phyloP scores from a whole-genome alignment of 2,329 filamentous ascomycete species.

The Chrysosporium queenslandicum region DNA sequence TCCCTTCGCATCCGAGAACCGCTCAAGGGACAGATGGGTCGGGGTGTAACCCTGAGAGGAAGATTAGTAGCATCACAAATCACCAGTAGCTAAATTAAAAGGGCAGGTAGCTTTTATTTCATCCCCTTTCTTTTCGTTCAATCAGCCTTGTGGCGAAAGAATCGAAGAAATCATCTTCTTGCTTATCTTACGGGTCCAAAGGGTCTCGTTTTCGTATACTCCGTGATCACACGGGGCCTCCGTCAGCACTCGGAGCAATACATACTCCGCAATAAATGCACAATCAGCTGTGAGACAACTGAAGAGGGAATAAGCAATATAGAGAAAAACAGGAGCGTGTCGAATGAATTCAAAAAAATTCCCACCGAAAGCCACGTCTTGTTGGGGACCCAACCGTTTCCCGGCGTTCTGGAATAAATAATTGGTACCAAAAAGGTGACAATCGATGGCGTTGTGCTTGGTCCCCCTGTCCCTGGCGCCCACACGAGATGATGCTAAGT shows the following conservation, averaged over 20 bases:
- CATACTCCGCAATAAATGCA: background rate
- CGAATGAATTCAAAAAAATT: background rate
- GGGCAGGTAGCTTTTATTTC: background rate
- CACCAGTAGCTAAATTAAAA: background rate
- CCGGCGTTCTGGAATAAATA: background rate
- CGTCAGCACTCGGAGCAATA: background rate
- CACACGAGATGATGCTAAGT: background rate
- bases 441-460: background rate
- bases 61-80: background rate
- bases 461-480: background rate
- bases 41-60: background rate
- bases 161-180: background rate
- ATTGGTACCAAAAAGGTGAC: background rate
- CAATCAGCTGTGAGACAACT: background rate
- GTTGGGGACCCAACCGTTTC: conserved; percentile 11
- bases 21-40: background rate
- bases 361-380: conserved; percentile 6
- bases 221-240: background rate
- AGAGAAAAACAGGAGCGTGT: background rate
- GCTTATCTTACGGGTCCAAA: background rate
- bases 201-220: background rate
- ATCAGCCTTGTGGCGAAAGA: background rate
- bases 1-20: background rate
- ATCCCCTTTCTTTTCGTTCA: background rate
- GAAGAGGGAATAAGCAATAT: background rate